phyloP scores from a whole-genome alignment of 140 eudicot genomes.

The Cichorium intybus region DNA sequence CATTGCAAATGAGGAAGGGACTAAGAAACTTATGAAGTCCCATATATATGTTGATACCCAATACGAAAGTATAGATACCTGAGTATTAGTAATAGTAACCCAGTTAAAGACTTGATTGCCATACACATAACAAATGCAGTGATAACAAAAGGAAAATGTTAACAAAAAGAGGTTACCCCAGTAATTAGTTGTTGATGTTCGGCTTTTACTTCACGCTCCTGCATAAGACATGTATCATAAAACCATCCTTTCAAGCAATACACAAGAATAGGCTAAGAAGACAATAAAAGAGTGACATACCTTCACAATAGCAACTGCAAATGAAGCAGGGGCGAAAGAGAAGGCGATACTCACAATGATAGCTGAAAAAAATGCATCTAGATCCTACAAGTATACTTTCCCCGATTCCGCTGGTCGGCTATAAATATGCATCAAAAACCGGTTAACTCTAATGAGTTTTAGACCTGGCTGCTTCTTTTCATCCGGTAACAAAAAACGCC shows the following conservation, averaged over 20 bases:
- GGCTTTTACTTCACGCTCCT: slow-evolving; percentile 94
- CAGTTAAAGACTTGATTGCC: slow-evolving; percentile 4
- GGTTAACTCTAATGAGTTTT: too few species aligned
- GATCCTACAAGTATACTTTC: slow-evolving; percentile 76
- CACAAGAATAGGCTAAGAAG: too few species aligned
- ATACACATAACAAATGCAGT: too few species aligned
- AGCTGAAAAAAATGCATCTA: slow-evolving; percentile 92
- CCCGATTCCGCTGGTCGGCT: too few species aligned
- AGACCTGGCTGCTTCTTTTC: too few species aligned
- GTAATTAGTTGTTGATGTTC: slow-evolving; percentile 96
- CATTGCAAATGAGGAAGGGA: slow-evolving; percentile 81
- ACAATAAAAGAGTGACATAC: too few species aligned
- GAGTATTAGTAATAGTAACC: slow-evolving; percentile 17
- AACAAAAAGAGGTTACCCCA: slow-evolving; percentile 61
- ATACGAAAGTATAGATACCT: slow-evolving; percentile 85
- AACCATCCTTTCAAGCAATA: too few species aligned
- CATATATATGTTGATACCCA: slow-evolving; percentile 85
- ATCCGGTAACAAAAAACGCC: too few species aligned
- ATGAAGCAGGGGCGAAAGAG: slow-evolving; percentile 91
- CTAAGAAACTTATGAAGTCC: slow-evolving; percentile 96
- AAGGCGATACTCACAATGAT: slow-evolving; percentile 75
- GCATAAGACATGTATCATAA: too few species aligned
- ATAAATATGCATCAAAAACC: too few species aligned
- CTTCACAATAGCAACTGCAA: too few species aligned
- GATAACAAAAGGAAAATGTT: slow-evolving; percentile 3